Conservation (phyloP, 2,329 filamentous ascomycete species). For the Trichoderma koningiopsis region DNA sequence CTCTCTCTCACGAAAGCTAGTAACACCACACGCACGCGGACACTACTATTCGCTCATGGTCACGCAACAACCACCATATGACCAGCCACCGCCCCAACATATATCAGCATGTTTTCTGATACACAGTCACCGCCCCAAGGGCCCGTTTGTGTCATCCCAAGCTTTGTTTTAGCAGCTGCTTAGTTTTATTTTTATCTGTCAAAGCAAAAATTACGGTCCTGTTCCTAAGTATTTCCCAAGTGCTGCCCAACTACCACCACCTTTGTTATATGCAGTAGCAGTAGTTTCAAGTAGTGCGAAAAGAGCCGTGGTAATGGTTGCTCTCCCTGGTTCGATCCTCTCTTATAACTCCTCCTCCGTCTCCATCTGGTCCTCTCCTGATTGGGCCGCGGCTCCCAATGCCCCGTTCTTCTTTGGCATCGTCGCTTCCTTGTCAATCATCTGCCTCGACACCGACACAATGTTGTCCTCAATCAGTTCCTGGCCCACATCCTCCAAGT, state of each 20-base stretch:
- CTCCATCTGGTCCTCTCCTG: conserved; percentile 68
- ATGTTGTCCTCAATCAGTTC: conserved; percentile 99
- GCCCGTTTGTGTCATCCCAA: conserved; percentile 32
- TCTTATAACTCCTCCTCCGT: conserved; percentile 54
- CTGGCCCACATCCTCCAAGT: conserved; percentile 94
- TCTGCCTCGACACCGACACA: conserved; percentile 94
- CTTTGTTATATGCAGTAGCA: not conserved
- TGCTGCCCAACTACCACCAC: conserved; percentile 9
- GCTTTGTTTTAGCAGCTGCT: conserved; percentile 39
- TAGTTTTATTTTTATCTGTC: not conserved
- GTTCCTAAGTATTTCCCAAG: conserved; percentile 27
- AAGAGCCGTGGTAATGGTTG: conserved; percentile 5
- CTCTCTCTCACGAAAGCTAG: not conserved
- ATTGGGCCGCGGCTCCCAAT: conserved; percentile 49
- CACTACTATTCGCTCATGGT: conserved; percentile 17
- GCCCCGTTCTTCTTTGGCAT: conserved; percentile 71
- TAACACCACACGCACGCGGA: not conserved
- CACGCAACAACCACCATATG: conserved; percentile 22
- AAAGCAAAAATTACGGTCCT: conserved; percentile 36
- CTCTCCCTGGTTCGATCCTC: conserved; percentile 28
- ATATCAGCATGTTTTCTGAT: not conserved
- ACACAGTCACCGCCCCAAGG: conserved; percentile 32
- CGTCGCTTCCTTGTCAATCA: conserved; percentile 99
- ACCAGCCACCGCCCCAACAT: conserved; percentile 14
- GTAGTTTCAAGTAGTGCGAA: conserved; percentile 7